These are phyloP conservation scores for Vanilla planifolia DNA, from an alignment of 106 monocot species.

Conservation along the genomic window DNA sequence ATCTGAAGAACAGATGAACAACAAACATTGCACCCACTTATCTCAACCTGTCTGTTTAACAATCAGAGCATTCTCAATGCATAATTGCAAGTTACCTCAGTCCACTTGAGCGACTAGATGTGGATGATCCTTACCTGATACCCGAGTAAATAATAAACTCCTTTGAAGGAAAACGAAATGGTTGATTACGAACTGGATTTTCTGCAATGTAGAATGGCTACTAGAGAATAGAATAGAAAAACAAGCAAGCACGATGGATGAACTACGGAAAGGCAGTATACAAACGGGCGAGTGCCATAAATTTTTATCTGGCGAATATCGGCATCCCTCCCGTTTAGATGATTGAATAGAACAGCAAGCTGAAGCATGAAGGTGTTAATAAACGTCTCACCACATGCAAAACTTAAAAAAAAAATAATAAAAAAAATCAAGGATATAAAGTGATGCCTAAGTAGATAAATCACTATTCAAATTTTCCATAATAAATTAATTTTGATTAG, in stretches of 20 bases:
- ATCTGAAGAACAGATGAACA: too few relatives aligned
- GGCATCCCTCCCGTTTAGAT: slow-evolving; percentile 93
- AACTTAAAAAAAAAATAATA: neutral
- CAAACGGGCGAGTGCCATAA: slow-evolving; percentile 85
- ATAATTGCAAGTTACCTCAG: too few relatives aligned
- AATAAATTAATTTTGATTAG: too few relatives aligned
- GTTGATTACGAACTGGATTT: slow-evolving; percentile 89
- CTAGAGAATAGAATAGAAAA: neutral
- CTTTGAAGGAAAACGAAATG: slow-evolving; percentile 88
- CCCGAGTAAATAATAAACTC: slow-evolving; percentile 77
- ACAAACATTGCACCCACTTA: too few relatives aligned
- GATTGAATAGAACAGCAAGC: slow-evolving; percentile 77
- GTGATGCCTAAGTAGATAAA: too few relatives aligned
- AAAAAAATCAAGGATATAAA: too few relatives aligned
- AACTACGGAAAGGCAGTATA: slow-evolving; percentile 9
- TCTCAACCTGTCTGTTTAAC: too few relatives aligned
- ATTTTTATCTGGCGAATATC: slow-evolving; percentile 97
- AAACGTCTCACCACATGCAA: slow-evolving; percentile 61
- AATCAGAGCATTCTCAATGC: too few relatives aligned
- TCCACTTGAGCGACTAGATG: too few relatives aligned
- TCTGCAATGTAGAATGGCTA: slow-evolving; percentile 33
- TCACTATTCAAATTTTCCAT: too few relatives aligned
- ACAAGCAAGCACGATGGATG: neutral
- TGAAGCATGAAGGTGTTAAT: slow-evolving; percentile 99
- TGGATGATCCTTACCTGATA: slow-evolving; percentile 53